phyloP scores from a whole-genome alignment of 208 protist species.

The Phytomonas francai region DNA sequence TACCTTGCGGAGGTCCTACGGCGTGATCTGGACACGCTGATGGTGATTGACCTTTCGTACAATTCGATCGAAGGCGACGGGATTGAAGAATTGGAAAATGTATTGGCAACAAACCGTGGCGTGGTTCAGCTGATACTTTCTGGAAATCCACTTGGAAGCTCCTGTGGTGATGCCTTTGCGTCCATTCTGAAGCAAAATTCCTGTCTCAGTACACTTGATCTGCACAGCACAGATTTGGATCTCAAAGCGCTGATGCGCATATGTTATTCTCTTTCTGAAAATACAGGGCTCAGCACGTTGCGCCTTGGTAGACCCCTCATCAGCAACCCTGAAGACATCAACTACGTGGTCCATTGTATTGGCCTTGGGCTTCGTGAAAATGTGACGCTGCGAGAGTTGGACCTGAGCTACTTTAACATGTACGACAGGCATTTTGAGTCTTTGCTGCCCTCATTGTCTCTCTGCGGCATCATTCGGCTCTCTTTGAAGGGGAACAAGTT shows the following conservation, averaged over 20 bases:
- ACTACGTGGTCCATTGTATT: constrained; percentile 63
- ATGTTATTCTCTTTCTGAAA: constrained; percentile 22
- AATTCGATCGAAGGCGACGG: constrained; percentile 47
- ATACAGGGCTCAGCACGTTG: constrained; percentile 37
- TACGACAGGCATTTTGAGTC: constrained; percentile 33
- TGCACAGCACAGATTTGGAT: constrained; percentile 41
- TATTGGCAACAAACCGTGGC: constrained; percentile 17
- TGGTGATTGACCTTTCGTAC: constrained; percentile 45
- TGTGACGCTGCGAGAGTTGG: constrained; percentile 31
- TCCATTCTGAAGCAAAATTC: constrained; percentile 26
- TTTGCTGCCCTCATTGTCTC: constrained; percentile 40
- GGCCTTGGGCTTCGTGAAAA: constrained; percentile 36
- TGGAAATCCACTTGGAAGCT: constrained; percentile 50
- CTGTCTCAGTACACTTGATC: constrained; percentile 35
- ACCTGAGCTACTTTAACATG: constrained; percentile 44
- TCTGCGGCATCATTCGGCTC: constrained; percentile 30
- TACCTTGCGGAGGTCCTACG: constrained; percentile 36
- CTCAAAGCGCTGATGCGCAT: constrained; percentile 55
- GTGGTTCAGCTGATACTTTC: constrained; percentile 26
- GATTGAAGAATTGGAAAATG: constrained; percentile 28
- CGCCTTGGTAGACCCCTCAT: constrained; percentile 62
- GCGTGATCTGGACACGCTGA: constrained; percentile 21
- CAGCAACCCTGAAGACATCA: constrained; percentile 43
- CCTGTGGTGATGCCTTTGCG: constrained; percentile 26
- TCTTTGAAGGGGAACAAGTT: constrained; percentile 61